Base-by-base conservation (phyloP, 306 rosid genomes). In the Arachis hypogaea region DNA sequence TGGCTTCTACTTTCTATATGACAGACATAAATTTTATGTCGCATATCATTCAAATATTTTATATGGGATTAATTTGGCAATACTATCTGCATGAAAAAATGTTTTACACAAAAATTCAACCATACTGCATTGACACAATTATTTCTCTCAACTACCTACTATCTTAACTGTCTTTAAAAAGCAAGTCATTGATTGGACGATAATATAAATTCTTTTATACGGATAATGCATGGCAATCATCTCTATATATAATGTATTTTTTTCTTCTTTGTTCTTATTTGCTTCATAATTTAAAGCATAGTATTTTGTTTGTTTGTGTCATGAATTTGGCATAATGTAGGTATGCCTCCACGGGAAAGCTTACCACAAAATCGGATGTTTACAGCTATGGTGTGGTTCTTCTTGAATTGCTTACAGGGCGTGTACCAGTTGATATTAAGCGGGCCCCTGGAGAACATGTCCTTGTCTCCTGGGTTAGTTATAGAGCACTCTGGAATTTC, bases 331-430 rank as follows among this genome's bases (percentile, higher is more conserved):
- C 47, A 49, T 52, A 63, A 45, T 75, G 81, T 47, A 95, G 99
- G 91, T 95, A 95, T 69, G 98, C 88, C 46, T 89, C 97, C 46
- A 86, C 96, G 0, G 96, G 99, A 22, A 90, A 88, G 83, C 96
- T 92, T 2, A 92, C 99, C 5, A 90, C 99, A 59, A 95, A 90
- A 80, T 92, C 96, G 55, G 99, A 95, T 65, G 98, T 95, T 8
- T 95, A 87, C 80, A 92, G 93, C 88, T 95, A 86, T 10, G 99
- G 99, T 0, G 97, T 95, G 63, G 98, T 95, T 66, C 98, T 95
- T 77, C 79, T 95, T 3, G 99, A 92, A 89, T 80, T 95, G 60
- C 78, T 95, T 18, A 95, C 99, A 2, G 99, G 99, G 69, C 92
- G 99, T 12, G 88, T 92, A 14, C 97, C 99, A 0, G 89, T 95